Percentiles rank a stretch among this genome's conserved stretches.
Evolutionary conservation across 1,284 basidiomycete genomes (phyloP).

Genomic region (Ustilago lituana): DNA sequence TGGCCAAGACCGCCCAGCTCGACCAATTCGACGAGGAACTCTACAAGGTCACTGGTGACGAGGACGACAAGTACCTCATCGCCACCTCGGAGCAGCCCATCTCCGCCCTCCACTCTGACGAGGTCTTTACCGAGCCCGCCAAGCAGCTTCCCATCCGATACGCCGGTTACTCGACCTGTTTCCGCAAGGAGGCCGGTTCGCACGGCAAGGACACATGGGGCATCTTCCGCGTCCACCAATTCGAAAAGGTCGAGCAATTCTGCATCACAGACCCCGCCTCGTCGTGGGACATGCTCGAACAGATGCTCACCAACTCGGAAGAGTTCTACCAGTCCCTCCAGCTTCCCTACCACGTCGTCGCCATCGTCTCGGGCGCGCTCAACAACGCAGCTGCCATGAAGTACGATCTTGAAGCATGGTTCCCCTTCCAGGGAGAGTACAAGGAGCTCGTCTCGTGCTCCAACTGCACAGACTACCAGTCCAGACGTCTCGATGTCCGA

Average conservation of each 20-base stretch:
- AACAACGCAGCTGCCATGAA: conserved; percentile 98
- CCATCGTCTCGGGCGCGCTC: conserved; percentile 94
- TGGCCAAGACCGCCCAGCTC: conserved; percentile 96
- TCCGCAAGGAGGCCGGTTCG: conserved; percentile 97
- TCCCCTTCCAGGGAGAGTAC: conserved; percentile 95
- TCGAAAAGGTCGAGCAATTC: conserved; percentile 97
- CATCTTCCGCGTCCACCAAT: conserved; percentile 99
- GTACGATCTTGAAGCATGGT: conserved; percentile 98
- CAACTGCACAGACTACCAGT: conserved; percentile 70
- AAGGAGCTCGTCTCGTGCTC: conserved; percentile 77
- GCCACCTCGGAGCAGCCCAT: conserved; percentile 99
- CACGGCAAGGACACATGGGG: conserved; percentile 99
- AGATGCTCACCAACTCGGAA: conserved; percentile 88
- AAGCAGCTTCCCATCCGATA: conserved; percentile 86
- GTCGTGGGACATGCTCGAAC: conserved; percentile 92
- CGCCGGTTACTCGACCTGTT: conserved; percentile 85
- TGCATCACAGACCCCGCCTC: conserved; percentile 85
- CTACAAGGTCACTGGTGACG: conserved; percentile 88
- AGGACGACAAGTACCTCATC: conserved; percentile 98
- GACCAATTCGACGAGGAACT: conserved; percentile 98
- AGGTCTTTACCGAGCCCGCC: conserved; percentile 94
- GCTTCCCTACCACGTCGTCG: conserved; percentile 89
- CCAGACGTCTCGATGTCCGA: conserved; percentile 61
- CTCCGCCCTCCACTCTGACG: conserved; percentile 91
- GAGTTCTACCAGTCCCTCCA: conserved; percentile 95